Evolutionary conservation across 2,329 filamentous ascomycete genomes (phyloP).

Genomic region (Incumbomyces lentus): DNA sequence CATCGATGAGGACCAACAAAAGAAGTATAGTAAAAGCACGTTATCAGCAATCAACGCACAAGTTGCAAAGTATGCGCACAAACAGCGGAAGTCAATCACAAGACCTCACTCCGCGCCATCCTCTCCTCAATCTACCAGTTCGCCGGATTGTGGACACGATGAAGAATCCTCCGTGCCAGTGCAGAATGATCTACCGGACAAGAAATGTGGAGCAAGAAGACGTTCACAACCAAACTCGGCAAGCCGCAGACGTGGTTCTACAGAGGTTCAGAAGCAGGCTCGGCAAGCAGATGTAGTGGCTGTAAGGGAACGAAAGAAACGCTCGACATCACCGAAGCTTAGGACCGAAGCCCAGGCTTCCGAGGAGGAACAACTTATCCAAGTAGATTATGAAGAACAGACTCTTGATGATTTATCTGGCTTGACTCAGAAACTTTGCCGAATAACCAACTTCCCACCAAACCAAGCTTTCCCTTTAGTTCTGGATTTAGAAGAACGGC

Average conservation of each 20-base stretch:
- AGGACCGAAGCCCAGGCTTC: background rate
- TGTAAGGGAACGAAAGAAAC: background rate
- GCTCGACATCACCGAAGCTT: background rate
- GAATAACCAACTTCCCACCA: background rate
- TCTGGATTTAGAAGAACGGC: background rate
- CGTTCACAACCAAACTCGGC: background rate
- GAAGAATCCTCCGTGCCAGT: no score
- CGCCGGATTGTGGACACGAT: background rate
- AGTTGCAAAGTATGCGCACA: constrained; percentile 2
- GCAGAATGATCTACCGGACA: no score
- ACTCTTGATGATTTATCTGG: background rate
- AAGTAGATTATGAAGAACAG: background rate
- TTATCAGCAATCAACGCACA: constrained; percentile 3
- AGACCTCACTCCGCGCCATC: background rate
- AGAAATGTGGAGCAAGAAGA: background rate
- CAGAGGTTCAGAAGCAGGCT: background rate
- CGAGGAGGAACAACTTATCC: background rate
- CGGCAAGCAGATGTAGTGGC: background rate
- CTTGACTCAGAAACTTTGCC: background rate
- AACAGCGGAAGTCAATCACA: background rate
- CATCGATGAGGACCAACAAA: constrained; percentile 1
- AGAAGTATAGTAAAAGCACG: constrained; percentile 1
- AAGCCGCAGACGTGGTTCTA: background rate
- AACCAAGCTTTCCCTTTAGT: constrained; percentile 1
- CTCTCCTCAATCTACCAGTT: background rate